These are phyloP conservation scores for Tetrapisispora namnaoensis DNA, from an alignment of 805 yeast species.

Conservation along the genomic window DNA sequence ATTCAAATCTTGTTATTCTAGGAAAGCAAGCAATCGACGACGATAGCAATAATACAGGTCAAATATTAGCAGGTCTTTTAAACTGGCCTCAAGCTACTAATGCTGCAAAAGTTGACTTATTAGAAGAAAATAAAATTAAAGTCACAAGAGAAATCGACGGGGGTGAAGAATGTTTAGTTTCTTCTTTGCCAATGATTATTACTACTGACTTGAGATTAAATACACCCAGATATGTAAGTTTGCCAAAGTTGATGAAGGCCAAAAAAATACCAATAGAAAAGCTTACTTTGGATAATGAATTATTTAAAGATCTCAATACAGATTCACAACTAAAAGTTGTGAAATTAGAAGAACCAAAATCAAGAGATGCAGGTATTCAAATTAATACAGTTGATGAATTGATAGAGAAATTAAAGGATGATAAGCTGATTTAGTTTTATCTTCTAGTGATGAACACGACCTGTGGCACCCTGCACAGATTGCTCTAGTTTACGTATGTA, in stretches of 20 bases:
- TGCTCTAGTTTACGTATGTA: too few relatives aligned
- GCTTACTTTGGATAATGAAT: slow-evolving; percentile 41
- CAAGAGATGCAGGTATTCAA: slow-evolving; percentile 70
- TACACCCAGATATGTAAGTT: slow-evolving; percentile 90
- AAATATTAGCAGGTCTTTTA: slow-evolving; percentile 86
- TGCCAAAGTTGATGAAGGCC: slow-evolving; percentile 97
- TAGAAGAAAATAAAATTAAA: slow-evolving; percentile 42
- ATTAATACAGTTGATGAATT: slow-evolving; percentile 78
- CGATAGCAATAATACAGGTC: slow-evolving; percentile 92
- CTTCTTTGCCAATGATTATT: slow-evolving; percentile 73
- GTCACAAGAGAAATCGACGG: slow-evolving; percentile 94
- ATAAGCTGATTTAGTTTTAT: neutral
- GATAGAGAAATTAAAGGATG: slow-evolving; percentile 62
- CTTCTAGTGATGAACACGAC: too few relatives aligned
- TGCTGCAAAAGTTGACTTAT: slow-evolving; percentile 72
- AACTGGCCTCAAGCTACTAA: slow-evolving; percentile 97
- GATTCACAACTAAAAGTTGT: slow-evolving; percentile 55
- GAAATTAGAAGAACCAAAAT: slow-evolving; percentile 77
- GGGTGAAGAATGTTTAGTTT: slow-evolving; percentile 74
- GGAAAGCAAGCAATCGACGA: slow-evolving; percentile 98
- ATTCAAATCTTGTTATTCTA: slow-evolving; percentile 70
- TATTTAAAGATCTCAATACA: slow-evolving; percentile 49
- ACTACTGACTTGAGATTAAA: slow-evolving; percentile 92
- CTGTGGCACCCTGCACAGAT: too few relatives aligned
- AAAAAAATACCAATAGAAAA: slow-evolving; percentile 87